phyloP scores from a whole-genome alignment of 306 rosid species.

The Medicago arabica region DNA sequence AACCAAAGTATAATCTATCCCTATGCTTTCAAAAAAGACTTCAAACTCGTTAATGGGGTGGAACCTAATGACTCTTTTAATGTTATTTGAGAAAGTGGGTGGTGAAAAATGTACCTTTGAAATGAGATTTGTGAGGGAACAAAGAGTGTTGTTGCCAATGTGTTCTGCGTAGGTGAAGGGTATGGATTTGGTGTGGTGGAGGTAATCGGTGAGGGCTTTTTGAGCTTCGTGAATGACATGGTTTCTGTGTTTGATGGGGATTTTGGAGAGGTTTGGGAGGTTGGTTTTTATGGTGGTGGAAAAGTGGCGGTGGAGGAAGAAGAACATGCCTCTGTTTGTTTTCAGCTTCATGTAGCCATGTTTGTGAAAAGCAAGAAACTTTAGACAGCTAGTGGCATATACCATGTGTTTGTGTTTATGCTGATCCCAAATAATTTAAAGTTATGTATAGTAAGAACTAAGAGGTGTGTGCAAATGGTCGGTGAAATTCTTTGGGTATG shows the following conservation, averaged over 20 bases:
- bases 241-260: conserved; percentile 52
- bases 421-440: no score
- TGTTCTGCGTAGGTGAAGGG: conserved; percentile 67
- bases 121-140: conserved; percentile 53
- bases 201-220: conserved; percentile 62
- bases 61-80: conserved; percentile 62
- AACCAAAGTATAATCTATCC: conserved; percentile 51
- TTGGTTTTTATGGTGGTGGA: conserved; percentile 42
- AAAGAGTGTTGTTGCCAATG: conserved; percentile 55
- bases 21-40: conserved; percentile 77
- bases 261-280: conserved; percentile 46
- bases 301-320: conserved; percentile 49
- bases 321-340: neutral
- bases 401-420: no score
- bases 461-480: no score
- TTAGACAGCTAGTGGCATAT: neutral
- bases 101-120: conserved; percentile 48
- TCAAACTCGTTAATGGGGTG: conserved; percentile 76
- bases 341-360: conserved; percentile 1
- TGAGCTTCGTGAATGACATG: conserved; percentile 58
- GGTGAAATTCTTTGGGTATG: no score
- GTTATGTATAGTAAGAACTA: no score
- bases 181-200: conserved; percentile 59
- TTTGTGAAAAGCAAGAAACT: neutral
- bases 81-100: conserved; percentile 44